Percentiles rank a stretch among this genome's conserved stretches.
These are phyloP conservation scores for Papiliotrema laurentii DNA, from an alignment of 1,284 basidiomycete genomes.

Conservation along the genomic window DNA sequence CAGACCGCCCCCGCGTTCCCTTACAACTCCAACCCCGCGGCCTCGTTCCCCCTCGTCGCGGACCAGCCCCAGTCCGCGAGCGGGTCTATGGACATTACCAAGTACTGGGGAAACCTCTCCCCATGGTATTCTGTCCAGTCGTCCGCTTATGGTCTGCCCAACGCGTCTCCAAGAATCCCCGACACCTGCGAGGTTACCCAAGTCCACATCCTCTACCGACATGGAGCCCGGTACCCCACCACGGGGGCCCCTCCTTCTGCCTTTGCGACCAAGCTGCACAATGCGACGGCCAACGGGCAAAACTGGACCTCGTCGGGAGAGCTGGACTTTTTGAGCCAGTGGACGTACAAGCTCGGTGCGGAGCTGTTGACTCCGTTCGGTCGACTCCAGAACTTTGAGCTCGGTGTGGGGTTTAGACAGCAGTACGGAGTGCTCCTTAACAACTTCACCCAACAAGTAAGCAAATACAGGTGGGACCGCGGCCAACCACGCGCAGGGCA, in stretches of 20 bases:
- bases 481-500: conserved; percentile 1
- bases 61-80: conserved; percentile 22
- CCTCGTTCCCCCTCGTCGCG: conserved; percentile 47
- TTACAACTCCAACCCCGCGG: conserved; percentile 46
- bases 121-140: conserved; percentile 76
- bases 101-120: conserved; percentile 74
- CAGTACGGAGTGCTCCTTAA: conserved; percentile 76
- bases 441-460: conserved; percentile 60
- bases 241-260: conserved; percentile 23
- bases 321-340: conserved; percentile 49
- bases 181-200: conserved; percentile 63
- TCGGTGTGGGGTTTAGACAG: conserved; percentile 40
- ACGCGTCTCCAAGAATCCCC: conserved; percentile 64
- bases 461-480: background rate
- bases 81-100: conserved; percentile 58
- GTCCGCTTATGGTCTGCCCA: conserved; percentile 64
- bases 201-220: conserved; percentile 66
- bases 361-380: conserved; percentile 52
- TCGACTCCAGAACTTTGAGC: conserved; percentile 44
- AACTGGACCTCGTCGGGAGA: conserved; percentile 36
- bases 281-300: conserved; percentile 23
- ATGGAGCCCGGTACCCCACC: conserved; percentile 48
- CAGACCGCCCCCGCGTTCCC: conserved; percentile 52
- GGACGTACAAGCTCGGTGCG: conserved; percentile 50
- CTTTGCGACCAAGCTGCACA: conserved; percentile 36